phyloP scores from a whole-genome alignment of 768 basidiomycete genomes.

The Auriscalpium vulgare region DNA sequence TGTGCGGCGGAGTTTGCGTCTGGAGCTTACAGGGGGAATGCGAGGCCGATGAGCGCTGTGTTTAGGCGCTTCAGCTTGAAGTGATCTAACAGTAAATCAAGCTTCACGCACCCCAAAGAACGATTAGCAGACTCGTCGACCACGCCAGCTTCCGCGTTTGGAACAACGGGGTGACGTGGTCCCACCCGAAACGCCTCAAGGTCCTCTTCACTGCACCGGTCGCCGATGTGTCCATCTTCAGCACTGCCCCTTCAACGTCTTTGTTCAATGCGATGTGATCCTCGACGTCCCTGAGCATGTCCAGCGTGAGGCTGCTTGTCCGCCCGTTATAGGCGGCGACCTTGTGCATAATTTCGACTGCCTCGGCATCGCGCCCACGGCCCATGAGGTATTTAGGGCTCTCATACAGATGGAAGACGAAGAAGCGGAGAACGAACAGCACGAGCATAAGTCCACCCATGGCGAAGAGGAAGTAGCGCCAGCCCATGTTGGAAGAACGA shows the following conservation, averaged over 20 bases:
- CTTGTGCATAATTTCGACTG: constrained; percentile 52
- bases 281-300: constrained; percentile 32
- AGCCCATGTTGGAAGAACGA: constrained; percentile 53
- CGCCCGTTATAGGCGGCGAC: constrained; percentile 56
- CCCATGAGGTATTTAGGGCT: constrained; percentile 70
- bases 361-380: constrained; percentile 52
- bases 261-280: not conserved
- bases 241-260: constrained; percentile 9
- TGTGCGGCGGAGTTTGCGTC: not conserved
- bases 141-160: constrained; percentile 40
- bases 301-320: constrained; percentile 39
- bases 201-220: constrained; percentile 32
- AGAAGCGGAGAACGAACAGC: constrained; percentile 54
- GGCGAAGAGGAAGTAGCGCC: constrained; percentile 68
- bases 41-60: constrained; percentile 66
- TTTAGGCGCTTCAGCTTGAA: not conserved
- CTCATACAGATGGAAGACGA: constrained; percentile 60
- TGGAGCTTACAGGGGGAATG: constrained; percentile 52
- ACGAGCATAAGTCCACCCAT: constrained; percentile 67
- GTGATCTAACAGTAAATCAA: not conserved
- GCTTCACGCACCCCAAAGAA: constrained; percentile 38
- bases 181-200: constrained; percentile 29
- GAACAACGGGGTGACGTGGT: constrained; percentile 43
- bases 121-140: constrained; percentile 42
- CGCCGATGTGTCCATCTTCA: constrained; percentile 28